Evolutionary conservation across 257 asterid species (phyloP).

Genomic region (Prunella vulgaris): DNA sequence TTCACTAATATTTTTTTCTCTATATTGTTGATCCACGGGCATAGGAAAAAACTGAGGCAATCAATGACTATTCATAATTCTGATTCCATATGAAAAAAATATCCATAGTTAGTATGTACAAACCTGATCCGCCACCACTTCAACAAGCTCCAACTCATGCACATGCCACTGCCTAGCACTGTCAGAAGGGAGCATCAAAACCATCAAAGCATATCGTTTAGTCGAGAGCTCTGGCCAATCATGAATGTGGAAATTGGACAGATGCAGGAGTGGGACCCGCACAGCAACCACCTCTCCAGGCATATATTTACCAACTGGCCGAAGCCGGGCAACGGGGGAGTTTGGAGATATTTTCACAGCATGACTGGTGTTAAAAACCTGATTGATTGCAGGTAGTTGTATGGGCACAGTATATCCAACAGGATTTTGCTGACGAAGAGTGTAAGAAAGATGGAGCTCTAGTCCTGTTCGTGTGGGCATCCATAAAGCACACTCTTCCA

Average conservation of each 20-base stretch:
- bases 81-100: not conserved
- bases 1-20: not conserved
- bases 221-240: slow-evolving; percentile 98
- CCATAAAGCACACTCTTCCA: slow-evolving; percentile 98
- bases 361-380: slow-evolving; percentile 69
- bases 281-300: slow-evolving; percentile 97
- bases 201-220: slow-evolving; percentile 91
- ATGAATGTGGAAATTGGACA: slow-evolving; percentile 84
- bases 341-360: slow-evolving; percentile 78
- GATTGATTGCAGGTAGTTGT: slow-evolving; percentile 72
- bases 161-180: slow-evolving; percentile 98
- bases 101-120: not conserved
- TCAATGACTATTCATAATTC: not conserved
- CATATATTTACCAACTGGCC: slow-evolving; percentile 72
- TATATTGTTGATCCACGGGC: not conserved
- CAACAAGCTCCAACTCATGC: slow-evolving; percentile 96
- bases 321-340: slow-evolving; percentile 79
- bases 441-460: slow-evolving; percentile 93
- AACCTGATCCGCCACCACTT: slow-evolving; percentile 99
- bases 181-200: slow-evolving; percentile 89
- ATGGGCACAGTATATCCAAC: slow-evolving; percentile 87
- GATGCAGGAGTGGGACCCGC: slow-evolving; percentile 85
- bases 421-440: slow-evolving; percentile 84
- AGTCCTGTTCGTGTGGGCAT: slow-evolving; percentile 94
- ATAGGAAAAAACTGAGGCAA: slow-evolving; percentile 1